phyloP scores from a whole-genome alignment of 805 yeast genomes.

The Kuraishia piskuri region DNA sequence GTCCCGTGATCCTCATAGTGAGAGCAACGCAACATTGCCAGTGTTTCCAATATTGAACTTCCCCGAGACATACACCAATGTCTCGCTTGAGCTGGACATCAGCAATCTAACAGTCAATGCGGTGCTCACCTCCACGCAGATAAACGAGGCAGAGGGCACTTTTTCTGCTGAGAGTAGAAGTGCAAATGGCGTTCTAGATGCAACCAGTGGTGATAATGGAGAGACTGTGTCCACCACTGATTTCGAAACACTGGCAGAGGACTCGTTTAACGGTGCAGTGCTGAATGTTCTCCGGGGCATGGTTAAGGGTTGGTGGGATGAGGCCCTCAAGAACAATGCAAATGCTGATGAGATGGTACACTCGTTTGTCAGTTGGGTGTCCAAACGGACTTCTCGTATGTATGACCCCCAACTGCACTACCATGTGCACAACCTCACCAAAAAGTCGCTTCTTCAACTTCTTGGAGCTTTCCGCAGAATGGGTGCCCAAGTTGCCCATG shows the following conservation, averaged over 20 bases:
- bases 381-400: constrained; percentile 59
- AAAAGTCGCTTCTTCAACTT: constrained; percentile 73
- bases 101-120: constrained; percentile 82
- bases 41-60: constrained; percentile 60
- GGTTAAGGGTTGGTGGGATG: constrained; percentile 92
- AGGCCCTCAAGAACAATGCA: constrained; percentile 56
- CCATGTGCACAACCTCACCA: constrained; percentile 80
- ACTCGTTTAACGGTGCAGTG: constrained; percentile 74
- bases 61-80: constrained; percentile 74
- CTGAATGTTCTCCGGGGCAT: constrained; percentile 59
- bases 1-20: constrained; percentile 67
- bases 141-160: constrained; percentile 84
- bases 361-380: constrained; percentile 80
- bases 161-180: constrained; percentile 48
- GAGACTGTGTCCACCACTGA: not conserved
- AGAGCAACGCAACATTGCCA: constrained; percentile 30
- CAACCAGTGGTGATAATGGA: not conserved
- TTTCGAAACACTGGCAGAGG: constrained; percentile 56
- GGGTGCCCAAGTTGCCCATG: constrained; percentile 76
- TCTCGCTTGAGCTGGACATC: constrained; percentile 69
- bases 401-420: constrained; percentile 76
- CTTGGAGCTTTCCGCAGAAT: constrained; percentile 68
- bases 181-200: constrained; percentile 9
- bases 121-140: constrained; percentile 70
- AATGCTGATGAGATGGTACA: constrained; percentile 83